Percentiles rank a stretch among this genome's conserved stretches.
phyloP scores from a whole-genome alignment of 1,139 yeast species.

The Taphrina wiesneri region DNA sequence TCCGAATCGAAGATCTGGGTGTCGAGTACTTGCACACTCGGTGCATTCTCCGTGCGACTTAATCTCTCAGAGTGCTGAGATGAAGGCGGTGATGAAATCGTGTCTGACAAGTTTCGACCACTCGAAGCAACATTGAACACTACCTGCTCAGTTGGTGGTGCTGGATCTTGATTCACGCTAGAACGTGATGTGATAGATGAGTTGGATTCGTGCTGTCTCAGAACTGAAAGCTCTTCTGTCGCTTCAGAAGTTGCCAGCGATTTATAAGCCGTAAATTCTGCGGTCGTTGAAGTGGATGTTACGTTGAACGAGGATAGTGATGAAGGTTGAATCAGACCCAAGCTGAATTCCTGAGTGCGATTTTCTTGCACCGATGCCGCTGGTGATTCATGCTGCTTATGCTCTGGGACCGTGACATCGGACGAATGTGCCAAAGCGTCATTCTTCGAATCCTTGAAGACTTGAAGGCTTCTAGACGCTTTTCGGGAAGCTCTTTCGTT shows the following conservation, averaged over 20 bases:
- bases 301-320: background rate
- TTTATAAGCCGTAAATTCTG: constrained; percentile 18
- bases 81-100: background rate
- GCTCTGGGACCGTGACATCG: background rate
- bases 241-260: background rate
- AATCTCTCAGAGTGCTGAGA: background rate
- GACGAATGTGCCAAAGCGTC: background rate
- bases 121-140: background rate
- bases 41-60: background rate
- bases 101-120: background rate
- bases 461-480: constrained; percentile 28
- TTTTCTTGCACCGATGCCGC: background rate
- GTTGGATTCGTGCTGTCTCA: background rate
- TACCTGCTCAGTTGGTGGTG: background rate
- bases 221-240: background rate
- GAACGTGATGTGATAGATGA: background rate
- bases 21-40: background rate
- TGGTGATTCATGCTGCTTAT: background rate
- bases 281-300: constrained; percentile 28
- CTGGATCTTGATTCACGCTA: background rate
- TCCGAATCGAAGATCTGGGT: background rate
- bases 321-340: constrained; percentile 20
- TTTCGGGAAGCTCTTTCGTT: constrained; percentile 30
- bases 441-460: constrained; percentile 25
- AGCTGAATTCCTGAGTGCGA: background rate